Evolutionary conservation across 1,284 basidiomycete genomes (phyloP).

Genomic region (Apiotrichum domesticum): DNA sequence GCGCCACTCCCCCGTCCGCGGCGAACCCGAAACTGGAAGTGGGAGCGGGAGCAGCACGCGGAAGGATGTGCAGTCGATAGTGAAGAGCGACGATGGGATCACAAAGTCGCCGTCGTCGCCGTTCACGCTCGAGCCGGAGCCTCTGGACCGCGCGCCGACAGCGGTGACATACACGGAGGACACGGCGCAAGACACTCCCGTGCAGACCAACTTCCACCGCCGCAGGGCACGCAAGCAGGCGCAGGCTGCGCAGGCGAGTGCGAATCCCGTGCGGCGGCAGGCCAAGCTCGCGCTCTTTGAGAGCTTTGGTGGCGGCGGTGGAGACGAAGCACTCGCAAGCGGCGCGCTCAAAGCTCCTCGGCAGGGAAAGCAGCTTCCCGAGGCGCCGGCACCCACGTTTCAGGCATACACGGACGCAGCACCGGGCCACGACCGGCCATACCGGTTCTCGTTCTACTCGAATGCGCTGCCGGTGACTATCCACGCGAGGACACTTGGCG

Average conservation of each 20-base stretch:
- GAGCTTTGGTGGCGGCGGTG: slow-evolving; percentile 48
- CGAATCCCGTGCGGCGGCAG: slow-evolving; percentile 57
- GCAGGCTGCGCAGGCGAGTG: slow-evolving; percentile 75
- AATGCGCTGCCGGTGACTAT: slow-evolving; percentile 89
- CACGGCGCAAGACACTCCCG: slow-evolving; percentile 12
- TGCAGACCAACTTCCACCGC: slow-evolving; percentile 44
- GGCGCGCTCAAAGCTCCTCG: slow-evolving; percentile 41
- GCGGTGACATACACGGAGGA: slow-evolving; percentile 29
- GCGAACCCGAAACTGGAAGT: neutral
- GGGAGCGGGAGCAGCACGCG: slow-evolving; percentile 12
- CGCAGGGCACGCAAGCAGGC: slow-evolving; percentile 74
- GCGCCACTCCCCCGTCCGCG: slow-evolving; percentile 1
- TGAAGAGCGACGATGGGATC: slow-evolving; percentile 1
- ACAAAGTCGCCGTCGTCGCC: slow-evolving; percentile 1
- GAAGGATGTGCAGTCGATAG: neutral
- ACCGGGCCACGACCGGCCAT: slow-evolving; percentile 77
- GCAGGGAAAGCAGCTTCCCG: slow-evolving; percentile 12
- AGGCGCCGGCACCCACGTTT: slow-evolving; percentile 19
- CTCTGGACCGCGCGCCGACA: slow-evolving; percentile 18
- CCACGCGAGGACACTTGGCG: slow-evolving; percentile 84
- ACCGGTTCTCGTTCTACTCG: slow-evolving; percentile 98
- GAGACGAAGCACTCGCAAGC: slow-evolving; percentile 16
- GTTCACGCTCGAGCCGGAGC: neutral
- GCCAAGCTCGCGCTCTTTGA: slow-evolving; percentile 92
- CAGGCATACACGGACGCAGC: slow-evolving; percentile 35